Percentiles rank a stretch among this genome's conserved stretches.
phyloP scores from a whole-genome alignment of 495 filamentous ascomycete genomes.

The Annulohypoxylon maeteangense region DNA sequence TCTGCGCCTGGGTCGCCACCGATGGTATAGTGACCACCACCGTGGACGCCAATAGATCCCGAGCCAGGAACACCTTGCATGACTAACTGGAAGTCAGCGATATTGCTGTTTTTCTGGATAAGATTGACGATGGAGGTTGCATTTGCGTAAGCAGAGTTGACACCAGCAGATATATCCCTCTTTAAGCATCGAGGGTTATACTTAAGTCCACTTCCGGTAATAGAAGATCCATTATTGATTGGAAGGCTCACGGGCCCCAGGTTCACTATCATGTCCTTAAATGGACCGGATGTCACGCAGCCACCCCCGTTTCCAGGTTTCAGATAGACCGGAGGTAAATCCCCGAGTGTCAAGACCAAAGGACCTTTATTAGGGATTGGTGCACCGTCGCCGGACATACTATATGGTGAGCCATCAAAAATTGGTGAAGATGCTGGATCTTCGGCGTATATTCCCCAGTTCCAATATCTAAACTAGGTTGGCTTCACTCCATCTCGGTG shows the following conservation, averaged over 20 bases:
- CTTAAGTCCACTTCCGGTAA: conserved; percentile 35
- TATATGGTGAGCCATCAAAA: conserved; percentile 70
- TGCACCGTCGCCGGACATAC: conserved; percentile 70
- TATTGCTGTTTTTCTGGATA: conserved; percentile 56
- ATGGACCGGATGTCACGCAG: conserved; percentile 70
- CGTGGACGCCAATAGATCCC: conserved; percentile 66
- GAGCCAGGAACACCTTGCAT: conserved; percentile 62
- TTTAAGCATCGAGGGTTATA: conserved; percentile 72
- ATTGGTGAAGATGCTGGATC: conserved; percentile 67
- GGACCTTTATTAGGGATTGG: conserved; percentile 51
- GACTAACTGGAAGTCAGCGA: conserved; percentile 63
- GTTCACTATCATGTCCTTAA: conserved; percentile 61
- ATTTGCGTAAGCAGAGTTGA: conserved; percentile 61
- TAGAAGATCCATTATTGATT: conserved; percentile 42
- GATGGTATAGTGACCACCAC: conserved; percentile 71
- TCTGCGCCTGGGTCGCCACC: conserved; percentile 69
- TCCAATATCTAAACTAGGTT: conserved; percentile 62
- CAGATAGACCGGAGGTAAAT: conserved; percentile 49
- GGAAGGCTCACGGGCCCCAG: conserved; percentile 62
- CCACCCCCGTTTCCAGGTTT: conserved; percentile 69
- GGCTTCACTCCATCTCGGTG: neutral
- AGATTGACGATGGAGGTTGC: conserved; percentile 59
- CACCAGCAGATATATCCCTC: conserved; percentile 68
- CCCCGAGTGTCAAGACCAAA: conserved; percentile 41
- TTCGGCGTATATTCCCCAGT: conserved; percentile 66